A percentile compares a stretch with the other conserved stretches of the same genome.
Evolutionary conservation across 73 alveolate genomes (phyloP).

Genomic region (Paramecium bursaria): DNA sequence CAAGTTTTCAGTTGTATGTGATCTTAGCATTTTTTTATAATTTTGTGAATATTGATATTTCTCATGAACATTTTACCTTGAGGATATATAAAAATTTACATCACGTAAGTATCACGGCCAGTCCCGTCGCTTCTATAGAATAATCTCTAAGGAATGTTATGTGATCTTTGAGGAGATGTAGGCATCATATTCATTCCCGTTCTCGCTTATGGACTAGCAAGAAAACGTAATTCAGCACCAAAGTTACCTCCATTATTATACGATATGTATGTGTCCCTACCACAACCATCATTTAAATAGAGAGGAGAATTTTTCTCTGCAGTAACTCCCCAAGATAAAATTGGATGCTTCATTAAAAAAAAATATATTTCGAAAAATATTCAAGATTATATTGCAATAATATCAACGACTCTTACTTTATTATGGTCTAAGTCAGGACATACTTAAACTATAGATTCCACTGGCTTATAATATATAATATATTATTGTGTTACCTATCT

Average conservation of each 20-base stretch:
- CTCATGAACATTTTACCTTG: conserved; percentile 55
- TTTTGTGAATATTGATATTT: background rate
- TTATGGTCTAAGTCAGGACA: background rate
- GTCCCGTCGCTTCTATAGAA: conserved; percentile 55
- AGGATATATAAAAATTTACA: conserved; percentile 17
- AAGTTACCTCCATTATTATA: conserved; percentile 57
- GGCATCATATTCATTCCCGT: conserved; percentile 60
- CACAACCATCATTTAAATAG: conserved; percentile 44
- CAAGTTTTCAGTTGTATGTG: background rate
- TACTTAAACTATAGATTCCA: conserved; percentile 36
- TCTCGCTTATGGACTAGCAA: background rate
- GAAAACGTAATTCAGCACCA: conserved; percentile 37
- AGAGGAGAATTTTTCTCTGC: conserved; percentile 47
- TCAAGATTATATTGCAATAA: conserved; percentile 26
- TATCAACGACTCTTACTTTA: conserved; percentile 32
- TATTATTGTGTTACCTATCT: conserved; percentile 9
- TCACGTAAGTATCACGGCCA: conserved; percentile 45
- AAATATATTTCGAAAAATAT: background rate
- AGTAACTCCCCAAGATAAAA: conserved; percentile 3
- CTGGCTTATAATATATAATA: conserved; percentile 4
- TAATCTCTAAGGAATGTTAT: conserved; percentile 2
- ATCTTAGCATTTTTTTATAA: conserved; percentile 23
- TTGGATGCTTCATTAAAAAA: conserved; percentile 36
- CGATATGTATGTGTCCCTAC: conserved; percentile 41
- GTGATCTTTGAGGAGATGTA: conserved; percentile 11